Conservation (phyloP, 768 basidiomycete genomes). For the Tricholoma furcatifolium region DNA sequence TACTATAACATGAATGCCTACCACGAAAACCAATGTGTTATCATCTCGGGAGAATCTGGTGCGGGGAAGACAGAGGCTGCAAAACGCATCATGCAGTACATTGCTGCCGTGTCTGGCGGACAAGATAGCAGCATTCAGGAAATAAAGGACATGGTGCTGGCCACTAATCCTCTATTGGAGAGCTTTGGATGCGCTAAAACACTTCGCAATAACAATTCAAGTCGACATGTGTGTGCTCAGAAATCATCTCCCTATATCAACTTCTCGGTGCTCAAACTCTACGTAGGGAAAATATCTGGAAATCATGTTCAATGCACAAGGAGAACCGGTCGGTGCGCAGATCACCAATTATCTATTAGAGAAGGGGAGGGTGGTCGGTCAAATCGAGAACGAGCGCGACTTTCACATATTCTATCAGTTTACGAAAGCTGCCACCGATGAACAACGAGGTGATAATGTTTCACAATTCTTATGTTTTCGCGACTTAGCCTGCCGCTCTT, state of each 20-base stretch:
- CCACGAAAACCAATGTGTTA: conserved; percentile 99
- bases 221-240: conserved; percentile 84
- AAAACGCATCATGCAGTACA: conserved; percentile 99
- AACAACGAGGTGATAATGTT: conserved; percentile 69
- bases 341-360: conserved; percentile 98
- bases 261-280: background rate
- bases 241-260: background rate
- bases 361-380: conserved; percentile 95
- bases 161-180: conserved; percentile 95
- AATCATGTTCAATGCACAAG: conserved; percentile 95
- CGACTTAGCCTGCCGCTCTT: conserved; percentile 17
- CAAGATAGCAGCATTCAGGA: conserved; percentile 91
- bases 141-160: conserved; percentile 99
- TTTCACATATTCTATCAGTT: conserved; percentile 99
- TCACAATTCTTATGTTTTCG: background rate
- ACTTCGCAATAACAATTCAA: conserved; percentile 96
- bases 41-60: conserved; percentile 98
- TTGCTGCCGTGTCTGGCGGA: conserved; percentile 92
- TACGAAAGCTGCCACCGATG: conserved; percentile 89
- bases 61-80: conserved; percentile 99
- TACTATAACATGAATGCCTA: conserved; percentile 99
- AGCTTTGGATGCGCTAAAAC: conserved; percentile 99
- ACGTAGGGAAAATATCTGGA: conserved; percentile 95
- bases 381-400: conserved; percentile 93
- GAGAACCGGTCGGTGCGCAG: conserved; percentile 95